Conservation (phyloP, 805 yeast species). For the Metschnikowia matae region DNA sequence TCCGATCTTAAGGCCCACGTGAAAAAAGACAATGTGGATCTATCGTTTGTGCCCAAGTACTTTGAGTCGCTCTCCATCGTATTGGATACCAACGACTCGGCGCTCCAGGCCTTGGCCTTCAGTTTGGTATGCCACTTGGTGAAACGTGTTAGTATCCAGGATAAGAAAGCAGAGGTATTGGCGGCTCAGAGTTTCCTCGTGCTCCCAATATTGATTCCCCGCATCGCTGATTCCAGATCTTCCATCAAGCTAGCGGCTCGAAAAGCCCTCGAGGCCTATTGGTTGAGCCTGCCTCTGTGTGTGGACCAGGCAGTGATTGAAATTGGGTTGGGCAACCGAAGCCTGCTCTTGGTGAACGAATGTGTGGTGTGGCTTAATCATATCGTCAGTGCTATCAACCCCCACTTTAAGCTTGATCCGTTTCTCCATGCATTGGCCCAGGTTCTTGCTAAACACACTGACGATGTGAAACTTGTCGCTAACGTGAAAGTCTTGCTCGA, state of each 20-base stretch:
- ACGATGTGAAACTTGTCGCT: conserved; percentile 13
- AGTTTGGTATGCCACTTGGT: conserved; percentile 53
- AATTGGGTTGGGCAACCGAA: conserved; percentile 39
- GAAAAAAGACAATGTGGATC: conserved; percentile 51
- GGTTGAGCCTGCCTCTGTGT: conserved; percentile 47
- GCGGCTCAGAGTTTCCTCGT: conserved; percentile 40
- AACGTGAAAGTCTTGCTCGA: conserved; percentile 22
- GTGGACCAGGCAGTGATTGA: conserved; percentile 46
- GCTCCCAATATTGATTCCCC: conserved; percentile 49
- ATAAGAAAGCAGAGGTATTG: conserved; percentile 36
- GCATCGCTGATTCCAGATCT: conserved; percentile 40
- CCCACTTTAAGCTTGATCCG: conserved; percentile 27
- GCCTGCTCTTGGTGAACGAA: conserved; percentile 38
- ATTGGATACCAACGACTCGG: conserved; percentile 33
- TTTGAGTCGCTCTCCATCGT: conserved; percentile 48
- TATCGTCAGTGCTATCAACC: conserved; percentile 32
- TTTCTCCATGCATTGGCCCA: conserved; percentile 25
- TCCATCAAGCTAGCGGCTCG: conserved; percentile 42
- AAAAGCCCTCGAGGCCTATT: conserved; percentile 49
- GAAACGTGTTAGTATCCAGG: conserved; percentile 57
- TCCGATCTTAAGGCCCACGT: conserved; percentile 48
- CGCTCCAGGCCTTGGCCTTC: conserved; percentile 42
- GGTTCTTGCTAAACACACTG: conserved; percentile 11
- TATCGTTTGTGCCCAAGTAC: conserved; percentile 46
- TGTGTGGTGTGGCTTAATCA: conserved; percentile 43